A percentile compares a stretch with the other conserved stretches of the same genome.
Conservation (phyloP, 768 basidiomycete genomes). For the Tricholoma flavovirens region DNA sequence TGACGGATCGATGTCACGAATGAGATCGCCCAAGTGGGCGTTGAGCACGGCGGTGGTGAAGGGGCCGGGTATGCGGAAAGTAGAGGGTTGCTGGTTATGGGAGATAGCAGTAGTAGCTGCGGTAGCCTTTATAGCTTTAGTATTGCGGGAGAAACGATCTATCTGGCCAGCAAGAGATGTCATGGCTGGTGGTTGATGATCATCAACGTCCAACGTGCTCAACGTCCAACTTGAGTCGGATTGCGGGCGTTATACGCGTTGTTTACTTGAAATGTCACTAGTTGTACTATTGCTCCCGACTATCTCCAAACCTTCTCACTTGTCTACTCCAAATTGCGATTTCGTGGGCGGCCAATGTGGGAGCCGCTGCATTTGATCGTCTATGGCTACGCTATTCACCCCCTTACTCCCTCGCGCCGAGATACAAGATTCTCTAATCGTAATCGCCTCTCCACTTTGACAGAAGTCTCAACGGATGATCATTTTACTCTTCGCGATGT, state of each 20-base stretch:
- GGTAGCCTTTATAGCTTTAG: constrained; percentile 46
- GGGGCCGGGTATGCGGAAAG: constrained; percentile 26
- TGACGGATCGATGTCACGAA: constrained; percentile 72
- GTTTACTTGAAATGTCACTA: no score
- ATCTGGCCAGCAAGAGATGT: constrained; percentile 59
- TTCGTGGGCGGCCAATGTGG: constrained; percentile 32
- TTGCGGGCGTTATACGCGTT: no score
- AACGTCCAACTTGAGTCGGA: no score
- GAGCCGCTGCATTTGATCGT: constrained; percentile 59
- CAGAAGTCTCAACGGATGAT: constrained; percentile 59
- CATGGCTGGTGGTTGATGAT: constrained; percentile 25
- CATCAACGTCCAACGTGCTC: no score
- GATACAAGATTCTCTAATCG: constrained; percentile 60
- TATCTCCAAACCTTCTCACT: not conserved
- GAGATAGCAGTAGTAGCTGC: constrained; percentile 27
- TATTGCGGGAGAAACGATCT: constrained; percentile 53
- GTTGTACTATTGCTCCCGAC: no score
- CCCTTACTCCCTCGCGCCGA: constrained; percentile 68
- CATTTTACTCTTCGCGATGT: constrained; percentile 65
- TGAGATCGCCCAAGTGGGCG: constrained; percentile 63
- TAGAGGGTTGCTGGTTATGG: not conserved
- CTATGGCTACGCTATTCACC: constrained; percentile 90
- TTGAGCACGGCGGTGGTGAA: constrained; percentile 65
- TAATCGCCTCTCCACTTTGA: constrained; percentile 55
- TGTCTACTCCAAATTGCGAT: not conserved